A percentile compares a stretch with the other conserved stretches of the same genome.
These are phyloP conservation scores for Trametes versicolor DNA, from an alignment of 1,284 basidiomycete species.

Conservation along the genomic window DNA sequence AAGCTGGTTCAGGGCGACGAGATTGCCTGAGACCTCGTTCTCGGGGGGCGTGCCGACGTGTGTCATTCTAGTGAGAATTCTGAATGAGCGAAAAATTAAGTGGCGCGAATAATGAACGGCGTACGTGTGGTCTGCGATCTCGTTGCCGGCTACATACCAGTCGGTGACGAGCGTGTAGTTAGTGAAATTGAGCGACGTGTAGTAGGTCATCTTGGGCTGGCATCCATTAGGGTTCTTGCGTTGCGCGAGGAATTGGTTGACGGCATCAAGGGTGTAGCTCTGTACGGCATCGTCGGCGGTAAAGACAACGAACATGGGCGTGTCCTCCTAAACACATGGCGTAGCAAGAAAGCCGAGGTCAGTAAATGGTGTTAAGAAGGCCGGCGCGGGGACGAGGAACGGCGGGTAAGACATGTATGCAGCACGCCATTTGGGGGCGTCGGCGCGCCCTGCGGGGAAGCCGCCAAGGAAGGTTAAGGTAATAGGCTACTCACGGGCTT, in stretches of 20 bases:
- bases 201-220: conserved; percentile 78
- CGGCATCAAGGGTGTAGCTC: conserved; percentile 74
- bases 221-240: conserved; percentile 90
- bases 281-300: conserved; percentile 81
- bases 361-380: conserved; percentile 9
- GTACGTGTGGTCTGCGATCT: conserved; percentile 88
- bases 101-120: conserved; percentile 38
- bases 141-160: conserved; percentile 87
- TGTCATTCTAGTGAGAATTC: conserved; percentile 69
- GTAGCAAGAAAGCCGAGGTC: conserved; percentile 1
- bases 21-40: conserved; percentile 81
- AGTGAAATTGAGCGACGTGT: conserved; percentile 77
- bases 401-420: conserved; percentile 20
- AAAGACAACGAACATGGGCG: conserved; percentile 78
- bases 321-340: conserved; percentile 55
- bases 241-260: conserved; percentile 81
- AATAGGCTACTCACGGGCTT: conserved; percentile 56
- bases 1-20: conserved; percentile 82
- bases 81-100: conserved; percentile 10
- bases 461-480: conserved; percentile 17
- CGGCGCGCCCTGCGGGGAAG: conserved; percentile 15
- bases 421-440: conserved; percentile 9
- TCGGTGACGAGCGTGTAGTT: conserved; percentile 87
- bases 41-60: conserved; percentile 73
- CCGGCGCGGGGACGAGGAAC: conserved; percentile 11